These are phyloP conservation scores for Quillaja saponaria DNA, from an alignment of 306 rosid genomes.

Conservation along the genomic window DNA sequence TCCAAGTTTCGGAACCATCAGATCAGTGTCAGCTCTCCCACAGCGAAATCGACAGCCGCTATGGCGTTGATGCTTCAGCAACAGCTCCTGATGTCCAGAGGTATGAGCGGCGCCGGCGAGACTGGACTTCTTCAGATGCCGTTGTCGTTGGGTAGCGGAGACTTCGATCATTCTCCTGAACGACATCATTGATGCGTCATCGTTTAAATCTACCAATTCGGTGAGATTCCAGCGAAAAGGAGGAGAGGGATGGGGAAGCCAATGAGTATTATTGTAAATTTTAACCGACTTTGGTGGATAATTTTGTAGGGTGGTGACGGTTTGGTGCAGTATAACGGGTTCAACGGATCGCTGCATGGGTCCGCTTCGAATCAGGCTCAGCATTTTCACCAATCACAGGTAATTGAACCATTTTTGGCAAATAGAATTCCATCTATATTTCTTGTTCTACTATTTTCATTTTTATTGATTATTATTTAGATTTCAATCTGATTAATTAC, in stretches of 20 bases:
- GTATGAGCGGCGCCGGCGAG: conserved; percentile 25
- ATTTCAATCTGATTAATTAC: not conserved
- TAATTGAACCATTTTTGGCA: not conserved
- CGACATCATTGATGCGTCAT: conserved; percentile 64
- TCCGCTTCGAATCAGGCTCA: conserved; percentile 41
- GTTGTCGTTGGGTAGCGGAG: conserved; percentile 39
- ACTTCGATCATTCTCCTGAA: conserved; percentile 53
- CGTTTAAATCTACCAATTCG: conserved; percentile 57
- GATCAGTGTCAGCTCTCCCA: conserved; percentile 44
- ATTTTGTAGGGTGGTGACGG: conserved; percentile 44
- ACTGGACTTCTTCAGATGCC: conserved; percentile 57
- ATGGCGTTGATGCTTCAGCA: conserved; percentile 78
- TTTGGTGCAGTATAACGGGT: conserved; percentile 56
- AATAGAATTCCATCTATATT: not conserved
- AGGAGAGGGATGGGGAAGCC: not conserved
- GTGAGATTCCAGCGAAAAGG: conserved; percentile 32
- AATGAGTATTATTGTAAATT: not conserved
- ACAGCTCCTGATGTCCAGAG: conserved; percentile 61
- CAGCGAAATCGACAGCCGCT: conserved; percentile 40
- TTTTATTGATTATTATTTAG: not conserved
- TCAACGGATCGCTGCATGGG: conserved; percentile 59
- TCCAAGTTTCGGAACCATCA: conserved; percentile 78
- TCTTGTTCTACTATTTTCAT: not conserved
- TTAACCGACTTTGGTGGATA: not conserved
- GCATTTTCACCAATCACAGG: conserved; percentile 71